Evolutionary conservation across 208 protist genomes (phyloP).

Genomic region (Leishmania braziliensis): DNA sequence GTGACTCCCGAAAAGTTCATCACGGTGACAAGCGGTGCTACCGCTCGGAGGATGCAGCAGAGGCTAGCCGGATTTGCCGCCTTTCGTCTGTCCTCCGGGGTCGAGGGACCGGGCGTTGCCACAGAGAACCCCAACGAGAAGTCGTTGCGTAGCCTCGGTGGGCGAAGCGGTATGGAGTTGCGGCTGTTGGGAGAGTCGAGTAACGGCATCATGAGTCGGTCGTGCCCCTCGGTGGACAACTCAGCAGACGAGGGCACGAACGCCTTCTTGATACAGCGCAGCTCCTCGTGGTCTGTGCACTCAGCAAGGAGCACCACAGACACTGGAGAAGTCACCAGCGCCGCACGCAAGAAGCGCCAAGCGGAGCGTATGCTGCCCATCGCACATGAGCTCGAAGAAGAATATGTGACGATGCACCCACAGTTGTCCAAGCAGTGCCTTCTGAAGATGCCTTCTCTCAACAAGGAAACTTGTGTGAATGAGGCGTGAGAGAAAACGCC

Average conservation of each 20-base stretch:
- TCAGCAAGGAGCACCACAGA: conserved; percentile 14
- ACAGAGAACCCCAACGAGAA: conserved; percentile 4
- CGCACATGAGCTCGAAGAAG: conserved; percentile 10
- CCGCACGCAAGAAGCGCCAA: conserved; percentile 11
- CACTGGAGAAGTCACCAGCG: conserved; percentile 6
- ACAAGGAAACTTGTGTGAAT: background rate
- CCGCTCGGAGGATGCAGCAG: background rate
- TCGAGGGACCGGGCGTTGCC: background rate
- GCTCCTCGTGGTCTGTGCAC: conserved; percentile 24
- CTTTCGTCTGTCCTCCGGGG: background rate
- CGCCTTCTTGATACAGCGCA: conserved; percentile 11
- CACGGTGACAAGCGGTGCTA: background rate
- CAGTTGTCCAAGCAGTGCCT: background rate
- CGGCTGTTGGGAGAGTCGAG: conserved; percentile 5
- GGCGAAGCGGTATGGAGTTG: conserved; percentile 2
- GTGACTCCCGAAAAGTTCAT: conserved; percentile 8
- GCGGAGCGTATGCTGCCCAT: conserved; percentile 16
- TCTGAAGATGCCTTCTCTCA: background rate
- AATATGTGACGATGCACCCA: background rate
- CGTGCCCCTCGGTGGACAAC: conserved; percentile 20
- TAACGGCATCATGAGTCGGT: conserved; percentile 9
- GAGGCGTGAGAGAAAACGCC: background rate
- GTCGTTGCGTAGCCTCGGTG: conserved; percentile 7
- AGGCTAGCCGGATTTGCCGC: background rate
- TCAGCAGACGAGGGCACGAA: conserved; percentile 14